Conservation (phyloP, 1,284 basidiomycete species). For the Anthracocystis walkeri region DNA sequence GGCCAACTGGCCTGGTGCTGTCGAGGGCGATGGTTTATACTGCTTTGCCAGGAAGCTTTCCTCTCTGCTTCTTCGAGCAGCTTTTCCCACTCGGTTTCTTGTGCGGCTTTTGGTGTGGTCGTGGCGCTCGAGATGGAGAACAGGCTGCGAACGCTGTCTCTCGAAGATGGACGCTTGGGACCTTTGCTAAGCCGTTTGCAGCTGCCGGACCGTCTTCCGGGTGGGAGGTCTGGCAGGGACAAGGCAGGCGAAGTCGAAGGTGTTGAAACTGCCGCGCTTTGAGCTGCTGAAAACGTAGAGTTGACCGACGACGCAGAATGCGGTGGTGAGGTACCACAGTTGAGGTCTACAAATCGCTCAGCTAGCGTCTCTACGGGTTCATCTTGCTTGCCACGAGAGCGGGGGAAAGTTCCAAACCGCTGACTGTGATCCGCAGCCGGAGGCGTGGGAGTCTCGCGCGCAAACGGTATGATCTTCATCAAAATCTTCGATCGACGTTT, state of each 20-base stretch:
- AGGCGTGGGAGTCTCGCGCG: conserved; percentile 8
- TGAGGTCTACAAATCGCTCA: conserved; percentile 15
- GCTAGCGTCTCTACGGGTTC: conserved; percentile 24
- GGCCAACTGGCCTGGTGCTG: conserved; percentile 37
- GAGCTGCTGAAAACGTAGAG: conserved; percentile 10
- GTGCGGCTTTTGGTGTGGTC: background rate
- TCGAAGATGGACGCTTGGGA: conserved; percentile 1
- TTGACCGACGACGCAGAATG: conserved; percentile 16
- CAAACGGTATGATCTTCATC: conserved; percentile 50
- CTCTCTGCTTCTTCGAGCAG: conserved; percentile 25
- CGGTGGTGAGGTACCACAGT: conserved; percentile 13
- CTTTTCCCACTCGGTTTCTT: conserved; percentile 34
- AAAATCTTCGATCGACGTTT: conserved; percentile 31
- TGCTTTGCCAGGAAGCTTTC: conserved; percentile 38
- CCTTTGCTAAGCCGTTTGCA: background rate
- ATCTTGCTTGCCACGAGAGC: conserved; percentile 2
- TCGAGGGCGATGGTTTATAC: conserved; percentile 38
- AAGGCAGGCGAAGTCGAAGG: conserved; percentile 28
- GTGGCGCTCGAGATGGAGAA: conserved; percentile 11
- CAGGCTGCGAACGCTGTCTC: conserved; percentile 22
- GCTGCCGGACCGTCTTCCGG: conserved; percentile 15
- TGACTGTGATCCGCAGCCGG: conserved; percentile 1
- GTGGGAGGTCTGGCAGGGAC: conserved; percentile 3
- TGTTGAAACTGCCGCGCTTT: background rate
- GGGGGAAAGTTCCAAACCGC: conserved; percentile 32